phyloP scores from a whole-genome alignment of 768 basidiomycete genomes.

The Phanerochaete sordida region DNA sequence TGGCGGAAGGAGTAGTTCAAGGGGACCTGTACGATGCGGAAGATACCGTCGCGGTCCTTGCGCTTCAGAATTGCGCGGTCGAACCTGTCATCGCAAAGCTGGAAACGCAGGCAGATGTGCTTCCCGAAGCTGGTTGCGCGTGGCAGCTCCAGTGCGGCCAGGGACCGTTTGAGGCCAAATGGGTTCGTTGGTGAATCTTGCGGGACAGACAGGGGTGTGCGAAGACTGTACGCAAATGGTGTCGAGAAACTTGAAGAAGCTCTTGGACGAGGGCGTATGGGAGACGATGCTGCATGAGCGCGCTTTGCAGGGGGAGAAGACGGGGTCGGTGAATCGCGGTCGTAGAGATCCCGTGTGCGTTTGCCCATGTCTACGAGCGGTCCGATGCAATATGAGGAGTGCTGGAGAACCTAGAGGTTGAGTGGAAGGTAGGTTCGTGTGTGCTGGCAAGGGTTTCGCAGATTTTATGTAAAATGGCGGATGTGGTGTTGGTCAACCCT shows the following conservation, averaged over 20 bases:
- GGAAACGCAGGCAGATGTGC: slow-evolving; percentile 63
- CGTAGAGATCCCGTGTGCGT: slow-evolving; percentile 26
- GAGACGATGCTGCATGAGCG: slow-evolving; percentile 21
- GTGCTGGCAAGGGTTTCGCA: neutral
- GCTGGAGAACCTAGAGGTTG: too few species aligned
- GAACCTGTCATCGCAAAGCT: slow-evolving; percentile 34
- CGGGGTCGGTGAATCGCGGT: slow-evolving; percentile 26
- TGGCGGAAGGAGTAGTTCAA: slow-evolving; percentile 67
- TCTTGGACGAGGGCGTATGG: slow-evolving; percentile 33
- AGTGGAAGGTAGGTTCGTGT: too few species aligned
- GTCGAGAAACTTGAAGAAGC: slow-evolving; percentile 23
- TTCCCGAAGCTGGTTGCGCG: slow-evolving; percentile 48
- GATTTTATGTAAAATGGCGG: neutral
- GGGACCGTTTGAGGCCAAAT: slow-evolving; percentile 52
- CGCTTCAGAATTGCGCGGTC: neutral
- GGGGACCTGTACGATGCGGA: slow-evolving; percentile 67
- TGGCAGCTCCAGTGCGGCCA: slow-evolving; percentile 31
- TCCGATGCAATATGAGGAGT: too few species aligned
- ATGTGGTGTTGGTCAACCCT: neutral
- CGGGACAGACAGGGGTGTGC: slow-evolving; percentile 33
- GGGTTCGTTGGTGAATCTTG: slow-evolving; percentile 73
- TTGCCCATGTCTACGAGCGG: slow-evolving; percentile 20
- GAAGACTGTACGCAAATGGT: slow-evolving; percentile 21
- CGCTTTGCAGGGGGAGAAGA: slow-evolving; percentile 26
- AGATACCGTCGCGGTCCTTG: slow-evolving; percentile 34